These are phyloP conservation scores for Chenopodium formosanum DNA, from an alignment of 148 eudicot species.

Conservation along the genomic window DNA sequence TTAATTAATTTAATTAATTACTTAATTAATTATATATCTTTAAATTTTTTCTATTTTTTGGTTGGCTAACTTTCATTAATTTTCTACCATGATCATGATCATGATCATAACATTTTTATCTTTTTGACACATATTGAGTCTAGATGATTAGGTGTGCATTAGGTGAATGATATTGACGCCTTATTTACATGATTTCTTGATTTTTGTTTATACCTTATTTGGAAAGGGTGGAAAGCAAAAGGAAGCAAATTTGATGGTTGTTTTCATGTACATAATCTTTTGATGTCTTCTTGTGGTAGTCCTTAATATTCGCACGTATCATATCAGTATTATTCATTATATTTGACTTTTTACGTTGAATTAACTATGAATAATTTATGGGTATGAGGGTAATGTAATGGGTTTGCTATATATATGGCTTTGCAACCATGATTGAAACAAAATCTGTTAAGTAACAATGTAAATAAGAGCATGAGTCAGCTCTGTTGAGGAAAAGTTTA, in stretches of 20 bases:
- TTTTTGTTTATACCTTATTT: neutral
- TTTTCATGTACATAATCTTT: neutral
- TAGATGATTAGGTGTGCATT: slow-evolving; percentile 29
- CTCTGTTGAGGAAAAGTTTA: too few species aligned
- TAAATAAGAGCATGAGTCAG: too few species aligned
- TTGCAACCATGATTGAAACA: neutral
- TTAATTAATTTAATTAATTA: neutral
- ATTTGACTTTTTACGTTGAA: too few species aligned
- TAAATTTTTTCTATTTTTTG: neutral
- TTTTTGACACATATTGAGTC: neutral
- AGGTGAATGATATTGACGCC: slow-evolving; percentile 26
- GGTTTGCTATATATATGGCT: neutral
- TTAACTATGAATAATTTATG: neutral
- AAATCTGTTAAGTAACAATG: too few species aligned
- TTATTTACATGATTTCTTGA: neutral
- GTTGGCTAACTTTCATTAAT: neutral
- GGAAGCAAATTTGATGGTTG: neutral
- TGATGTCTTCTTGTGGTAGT: neutral
- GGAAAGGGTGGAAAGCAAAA: neutral
- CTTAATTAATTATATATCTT: neutral
- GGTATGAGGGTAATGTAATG: neutral
- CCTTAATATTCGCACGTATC: too few species aligned
- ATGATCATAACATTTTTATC: neutral
- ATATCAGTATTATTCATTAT: neutral
- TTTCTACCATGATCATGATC: neutral